Evolutionary conservation across 2,329 filamentous ascomycete genomes (phyloP), one percentile per base, ranked within the genome.

Genomic region (Sporothrix variecibatus): DNA sequence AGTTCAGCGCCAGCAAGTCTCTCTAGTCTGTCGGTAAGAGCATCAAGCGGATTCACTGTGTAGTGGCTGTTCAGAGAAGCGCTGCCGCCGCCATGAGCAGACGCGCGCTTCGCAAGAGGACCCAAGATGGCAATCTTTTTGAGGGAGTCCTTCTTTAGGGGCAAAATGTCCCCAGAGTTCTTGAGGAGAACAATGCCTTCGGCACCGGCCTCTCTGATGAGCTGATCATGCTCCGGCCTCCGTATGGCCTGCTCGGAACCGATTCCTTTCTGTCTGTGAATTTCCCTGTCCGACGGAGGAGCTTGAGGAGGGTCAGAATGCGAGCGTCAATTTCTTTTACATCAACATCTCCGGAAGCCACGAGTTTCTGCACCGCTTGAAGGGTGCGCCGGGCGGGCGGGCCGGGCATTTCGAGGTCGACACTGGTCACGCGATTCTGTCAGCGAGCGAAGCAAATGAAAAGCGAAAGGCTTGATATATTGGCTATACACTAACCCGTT

Each of bases 21-120:
- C 46, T 84, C 0, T 88, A 82, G 79, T 34, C 88, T 87, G 43
- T 84, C 84, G 51, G 85, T 87, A 78, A 94, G 93, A 8, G 92
- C 92, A 73, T 93, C 91, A 89, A 1, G 92, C 92, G 0, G 90
- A 93, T 8, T 34, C 26, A 94, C 86, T 65, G 92, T 91, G 75
- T 91, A 90, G 82, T 92, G 93, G 6, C 87, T 84, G 9, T 82
- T 81, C 34, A 90, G 81, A 0, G 89, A 87, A 1, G 91, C 91
- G 5, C 89, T 92, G 26, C 91, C 91, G 74, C 91, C 91, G 49
- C 91, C 91, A 77, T 90, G 87, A 76, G 88, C 89, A 1, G 85
- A 86, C 1, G 87, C 84, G 58, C 85, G 80, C 78, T 88, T 89
- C 7, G 88, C 87, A 76, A 90, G 89, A n/a, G 88, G 88, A 0